phyloP scores from a whole-genome alignment of 495 filamentous ascomycete genomes.

The Xylaria longipes region DNA sequence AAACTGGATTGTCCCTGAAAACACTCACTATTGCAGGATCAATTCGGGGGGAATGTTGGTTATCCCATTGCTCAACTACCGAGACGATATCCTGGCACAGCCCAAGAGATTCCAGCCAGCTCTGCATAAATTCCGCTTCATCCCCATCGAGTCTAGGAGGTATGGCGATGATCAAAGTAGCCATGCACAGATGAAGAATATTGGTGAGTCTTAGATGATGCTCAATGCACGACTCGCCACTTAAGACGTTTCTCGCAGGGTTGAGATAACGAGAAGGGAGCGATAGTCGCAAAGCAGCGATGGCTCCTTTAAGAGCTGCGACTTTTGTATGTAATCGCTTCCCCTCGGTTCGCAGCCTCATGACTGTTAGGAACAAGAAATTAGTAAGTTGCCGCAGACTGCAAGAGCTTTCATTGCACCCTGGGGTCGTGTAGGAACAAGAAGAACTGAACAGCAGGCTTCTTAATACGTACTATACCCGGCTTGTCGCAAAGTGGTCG shows the following conservation, averaged over 20 bases:
- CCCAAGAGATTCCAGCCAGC: slow-evolving; percentile 30
- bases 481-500: slow-evolving; percentile 35
- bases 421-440: background rate
- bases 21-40: slow-evolving; percentile 31
- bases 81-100: slow-evolving; percentile 31
- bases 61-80: slow-evolving; percentile 34
- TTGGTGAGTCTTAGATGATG: slow-evolving; percentile 37
- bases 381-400: background rate
- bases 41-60: slow-evolving; percentile 31
- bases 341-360: slow-evolving; percentile 18
- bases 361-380: slow-evolving; percentile 22
- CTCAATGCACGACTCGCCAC: slow-evolving; percentile 29
- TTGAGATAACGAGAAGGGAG: slow-evolving; percentile 37
- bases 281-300: slow-evolving; percentile 33
- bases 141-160: slow-evolving; percentile 20
- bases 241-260: slow-evolving; percentile 32
- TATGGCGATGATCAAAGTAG: slow-evolving; percentile 24
- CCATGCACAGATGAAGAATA: slow-evolving; percentile 32
- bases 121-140: slow-evolving; percentile 26
- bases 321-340: slow-evolving; percentile 24
- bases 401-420: background rate
- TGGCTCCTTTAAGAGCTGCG: slow-evolving; percentile 18
- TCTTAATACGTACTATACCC: slow-evolving; percentile 25
- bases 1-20: background rate
- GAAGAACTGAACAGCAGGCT: background rate